Conservation (phyloP, 805 yeast genomes). For the Wickerhamomyces xylosicus region DNA sequence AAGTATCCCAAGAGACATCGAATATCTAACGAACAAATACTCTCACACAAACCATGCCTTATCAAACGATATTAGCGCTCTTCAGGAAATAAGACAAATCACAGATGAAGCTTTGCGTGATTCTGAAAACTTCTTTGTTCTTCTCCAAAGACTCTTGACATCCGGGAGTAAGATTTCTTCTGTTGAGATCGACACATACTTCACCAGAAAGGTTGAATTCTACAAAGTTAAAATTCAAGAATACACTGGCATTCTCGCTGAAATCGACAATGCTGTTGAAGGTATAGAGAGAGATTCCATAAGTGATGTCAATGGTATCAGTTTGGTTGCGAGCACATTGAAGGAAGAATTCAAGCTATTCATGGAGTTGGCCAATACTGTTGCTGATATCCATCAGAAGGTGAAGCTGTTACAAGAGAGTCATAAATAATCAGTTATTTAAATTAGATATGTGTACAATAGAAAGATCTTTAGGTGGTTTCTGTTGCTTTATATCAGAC, state of each 20-base stretch:
- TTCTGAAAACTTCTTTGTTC: slow-evolving; percentile 41
- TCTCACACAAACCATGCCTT: slow-evolving; percentile 57
- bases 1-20: slow-evolving; percentile 66
- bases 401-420: slow-evolving; percentile 23
- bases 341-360: slow-evolving; percentile 60
- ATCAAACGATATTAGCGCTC: slow-evolving; percentile 34
- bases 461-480: too few species aligned
- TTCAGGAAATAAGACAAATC: slow-evolving; percentile 33
- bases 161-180: slow-evolving; percentile 52
- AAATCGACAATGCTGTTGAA: slow-evolving; percentile 52
- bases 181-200: slow-evolving; percentile 45
- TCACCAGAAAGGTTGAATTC: slow-evolving; percentile 29
- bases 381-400: slow-evolving; percentile 60
- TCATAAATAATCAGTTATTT: neutral
- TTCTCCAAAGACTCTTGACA: slow-evolving; percentile 36
- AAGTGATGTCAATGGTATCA: slow-evolving; percentile 32
- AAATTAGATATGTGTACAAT: neutral
- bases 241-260: slow-evolving; percentile 33
- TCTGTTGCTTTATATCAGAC: too few species aligned
- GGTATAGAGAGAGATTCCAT: slow-evolving; percentile 46
- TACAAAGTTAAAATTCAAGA: slow-evolving; percentile 36
- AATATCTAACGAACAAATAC: slow-evolving; percentile 49
- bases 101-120: slow-evolving; percentile 31
- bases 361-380: slow-evolving; percentile 65
- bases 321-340: slow-evolving; percentile 46